Percentiles rank a stretch among this genome's conserved stretches.
Conservation (phyloP, 345 rosid species). For the Brassica napus region Da-Ae NC_063443.1:14491001-14491500, state of each 20-base stretch:
- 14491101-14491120: slow-evolving; percentile 72
- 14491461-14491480: slow-evolving; percentile 71
- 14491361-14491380: slow-evolving; percentile 58
- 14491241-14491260: slow-evolving; percentile 81
- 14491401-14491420: slow-evolving; percentile 88
- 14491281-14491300: slow-evolving; percentile 78
- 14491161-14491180: slow-evolving; percentile 66
- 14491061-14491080: slow-evolving; percentile 83
- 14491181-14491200: slow-evolving; percentile 58
- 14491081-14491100: slow-evolving; percentile 85
- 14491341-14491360: slow-evolving; percentile 89
- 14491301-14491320: slow-evolving; percentile 75
- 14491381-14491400: slow-evolving; percentile 60
- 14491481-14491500: slow-evolving; percentile 78
- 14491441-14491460: slow-evolving; percentile 86
- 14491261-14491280: slow-evolving; percentile 57
- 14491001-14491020: slow-evolving; percentile 85
- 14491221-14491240: slow-evolving; percentile 72
- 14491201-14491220: slow-evolving; percentile 55
- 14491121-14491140: slow-evolving; percentile 90
- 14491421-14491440: slow-evolving; percentile 59
- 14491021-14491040: slow-evolving; percentile 96
- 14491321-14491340: slow-evolving; percentile 88
- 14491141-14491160: slow-evolving; percentile 53
- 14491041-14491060: slow-evolving; percentile 93